Conservation (phyloP, 1,139 yeast genomes). For the Pneumocystis carinii region DNA sequence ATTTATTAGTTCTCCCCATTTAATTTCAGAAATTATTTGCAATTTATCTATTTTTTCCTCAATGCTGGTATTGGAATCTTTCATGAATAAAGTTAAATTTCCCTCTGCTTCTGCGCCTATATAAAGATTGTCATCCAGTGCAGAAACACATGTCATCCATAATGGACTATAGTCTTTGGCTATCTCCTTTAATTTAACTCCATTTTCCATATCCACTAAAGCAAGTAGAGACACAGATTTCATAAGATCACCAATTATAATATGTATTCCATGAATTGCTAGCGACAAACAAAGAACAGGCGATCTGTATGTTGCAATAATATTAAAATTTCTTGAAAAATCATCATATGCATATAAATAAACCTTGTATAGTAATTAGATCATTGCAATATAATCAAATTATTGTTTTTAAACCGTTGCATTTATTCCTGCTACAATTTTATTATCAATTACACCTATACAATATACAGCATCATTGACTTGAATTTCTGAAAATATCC, state of each 20-base stretch:
- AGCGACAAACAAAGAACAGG: conserved; percentile 15
- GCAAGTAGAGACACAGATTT: conserved; percentile 13
- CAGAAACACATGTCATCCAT: conserved; percentile 17
- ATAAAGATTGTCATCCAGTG: conserved; percentile 7
- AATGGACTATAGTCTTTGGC: conserved; percentile 16
- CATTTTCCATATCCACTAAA: neutral
- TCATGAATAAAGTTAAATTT: conserved; percentile 12
- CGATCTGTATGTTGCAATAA: conserved; percentile 9
- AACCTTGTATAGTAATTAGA: neutral
- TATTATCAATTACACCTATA: conserved; percentile 9
- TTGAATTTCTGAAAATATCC: conserved; percentile 9
- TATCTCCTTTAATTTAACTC: conserved; percentile 11
- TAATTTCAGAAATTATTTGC: conserved; percentile 12
- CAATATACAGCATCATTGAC: conserved; percentile 16
- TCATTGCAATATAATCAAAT: neutral
- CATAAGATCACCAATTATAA: conserved; percentile 17
- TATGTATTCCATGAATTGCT: conserved; percentile 10
- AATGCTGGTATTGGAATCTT: conserved; percentile 5
- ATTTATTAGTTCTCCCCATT: conserved; percentile 16
- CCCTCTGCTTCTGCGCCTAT: conserved; percentile 17
- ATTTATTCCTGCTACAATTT: conserved; percentile 14
- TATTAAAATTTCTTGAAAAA: neutral
- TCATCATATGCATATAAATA: conserved; percentile 1
- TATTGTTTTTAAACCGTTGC: conserved; percentile 10
- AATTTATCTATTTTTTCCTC: conserved; percentile 10